Conservation (phyloP, 2,329 filamentous ascomycete species). For the Penicillium sumatraense region DNA sequence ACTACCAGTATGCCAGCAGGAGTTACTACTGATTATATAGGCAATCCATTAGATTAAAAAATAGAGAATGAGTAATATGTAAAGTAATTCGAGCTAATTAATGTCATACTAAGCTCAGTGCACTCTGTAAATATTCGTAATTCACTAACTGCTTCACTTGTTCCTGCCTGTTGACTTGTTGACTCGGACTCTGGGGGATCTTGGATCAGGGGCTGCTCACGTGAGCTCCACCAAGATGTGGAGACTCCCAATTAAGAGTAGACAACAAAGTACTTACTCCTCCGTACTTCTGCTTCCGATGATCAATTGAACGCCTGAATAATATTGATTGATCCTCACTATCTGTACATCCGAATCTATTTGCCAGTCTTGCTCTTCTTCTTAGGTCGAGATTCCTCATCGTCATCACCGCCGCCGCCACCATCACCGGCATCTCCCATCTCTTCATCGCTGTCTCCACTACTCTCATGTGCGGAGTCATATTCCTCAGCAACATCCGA, state of each 20-base stretch:
- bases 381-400: slow-evolving; percentile 58
- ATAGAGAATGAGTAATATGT: no score
- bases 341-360: slow-evolving; percentile 29
- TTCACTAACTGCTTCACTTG: no score
- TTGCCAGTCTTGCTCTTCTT: slow-evolving; percentile 63
- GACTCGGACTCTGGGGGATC: neutral
- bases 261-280: no score
- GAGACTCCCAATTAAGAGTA: neutral
- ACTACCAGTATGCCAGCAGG: no score
- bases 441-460: slow-evolving; percentile 67
- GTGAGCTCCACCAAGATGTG: slow-evolving; percentile 24
- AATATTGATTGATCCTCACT: slow-evolving; percentile 1
- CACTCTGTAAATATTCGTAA: no score
- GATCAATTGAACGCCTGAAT: no score
- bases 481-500: slow-evolving; percentile 96
- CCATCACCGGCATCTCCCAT: slow-evolving; percentile 57
- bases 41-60: no score
- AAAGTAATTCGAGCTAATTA: no score
- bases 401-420: slow-evolving; percentile 44
- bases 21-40: no score
- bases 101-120: no score
- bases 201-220: slow-evolving; percentile 30
- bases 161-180: neutral
- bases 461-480: slow-evolving; percentile 88
- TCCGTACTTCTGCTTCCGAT: neutral